Conservation (phyloP, 2,329 filamentous ascomycete genomes). For the Calonectria naviculata region DNA sequence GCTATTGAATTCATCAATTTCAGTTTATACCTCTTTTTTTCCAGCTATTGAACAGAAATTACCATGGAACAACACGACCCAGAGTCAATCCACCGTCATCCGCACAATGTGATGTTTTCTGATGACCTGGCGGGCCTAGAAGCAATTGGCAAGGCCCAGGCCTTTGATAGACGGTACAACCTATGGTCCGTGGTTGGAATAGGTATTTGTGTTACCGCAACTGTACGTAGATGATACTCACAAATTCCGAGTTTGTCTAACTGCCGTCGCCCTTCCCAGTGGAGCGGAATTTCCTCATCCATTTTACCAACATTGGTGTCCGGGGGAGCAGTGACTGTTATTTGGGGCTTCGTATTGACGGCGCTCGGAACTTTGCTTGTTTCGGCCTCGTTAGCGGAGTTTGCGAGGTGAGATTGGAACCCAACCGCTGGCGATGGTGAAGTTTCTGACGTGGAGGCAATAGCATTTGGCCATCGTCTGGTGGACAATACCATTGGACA, state of each 20-base stretch:
- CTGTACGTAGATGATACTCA: background rate
- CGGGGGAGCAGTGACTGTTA: background rate
- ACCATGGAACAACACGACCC: background rate
- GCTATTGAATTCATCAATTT: background rate
- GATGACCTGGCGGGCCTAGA: slow-evolving; percentile 5
- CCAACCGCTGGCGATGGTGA: fast-evolving
- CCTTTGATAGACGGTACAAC: slow-evolving; percentile 16
- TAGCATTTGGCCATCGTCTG: slow-evolving; percentile 3
- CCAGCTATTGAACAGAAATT: background rate
- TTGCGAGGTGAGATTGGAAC: background rate
- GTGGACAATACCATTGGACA: slow-evolving; percentile 8
- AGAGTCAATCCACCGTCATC: background rate
- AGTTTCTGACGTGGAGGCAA: background rate
- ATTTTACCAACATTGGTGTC: slow-evolving; percentile 12
- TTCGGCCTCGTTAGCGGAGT: background rate
- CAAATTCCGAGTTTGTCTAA: too few species aligned
- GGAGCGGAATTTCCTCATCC: background rate
- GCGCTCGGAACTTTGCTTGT: background rate
- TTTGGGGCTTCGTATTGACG: slow-evolving; percentile 7
- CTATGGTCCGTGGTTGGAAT: slow-evolving; percentile 12
- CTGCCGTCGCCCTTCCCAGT: background rate
- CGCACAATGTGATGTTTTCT: background rate
- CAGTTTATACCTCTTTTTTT: too few species aligned
- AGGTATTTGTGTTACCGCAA: slow-evolving; percentile 13
- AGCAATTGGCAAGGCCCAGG: slow-evolving; percentile 11